These are phyloP conservation scores for Sclerotinia sclerotiorum DNA, from an alignment of 2,329 filamentous ascomycete species.

Conservation along the genomic window DNA sequence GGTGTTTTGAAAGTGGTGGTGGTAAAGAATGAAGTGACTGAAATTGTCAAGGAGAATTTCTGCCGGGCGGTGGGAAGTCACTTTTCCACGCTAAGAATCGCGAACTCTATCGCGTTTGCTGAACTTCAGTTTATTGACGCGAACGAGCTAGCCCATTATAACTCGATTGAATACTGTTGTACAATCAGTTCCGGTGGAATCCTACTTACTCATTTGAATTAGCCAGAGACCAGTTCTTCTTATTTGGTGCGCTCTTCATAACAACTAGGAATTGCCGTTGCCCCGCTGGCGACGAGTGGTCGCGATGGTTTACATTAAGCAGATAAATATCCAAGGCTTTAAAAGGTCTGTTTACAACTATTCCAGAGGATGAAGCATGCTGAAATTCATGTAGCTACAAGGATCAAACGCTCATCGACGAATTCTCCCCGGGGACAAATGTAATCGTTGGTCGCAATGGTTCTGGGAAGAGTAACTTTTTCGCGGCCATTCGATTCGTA, in stretches of 20 bases:
- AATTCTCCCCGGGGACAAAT: constrained; percentile 96
- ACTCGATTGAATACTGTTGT: constrained; percentile 1
- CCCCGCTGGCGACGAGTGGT: constrained; percentile 27
- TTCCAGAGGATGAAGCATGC: constrained; percentile 24
- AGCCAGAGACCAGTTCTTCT: background rate
- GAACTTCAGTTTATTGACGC: constrained; percentile 22
- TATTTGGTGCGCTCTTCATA: constrained; percentile 18
- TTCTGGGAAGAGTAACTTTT: constrained; percentile 99
- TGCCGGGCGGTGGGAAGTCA: constrained; percentile 20
- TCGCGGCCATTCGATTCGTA: constrained; percentile 97
- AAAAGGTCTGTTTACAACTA: constrained; percentile 68
- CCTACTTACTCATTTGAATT: background rate
- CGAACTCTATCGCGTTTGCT: constrained; percentile 16
- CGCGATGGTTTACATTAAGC: constrained; percentile 90
- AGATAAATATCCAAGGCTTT: constrained; percentile 99
- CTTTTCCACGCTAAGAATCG: constrained; percentile 20
- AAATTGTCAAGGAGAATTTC: constrained; percentile 21
- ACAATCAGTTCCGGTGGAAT: background rate
- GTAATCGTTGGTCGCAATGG: constrained; percentile 99
- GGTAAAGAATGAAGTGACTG: constrained; percentile 14
- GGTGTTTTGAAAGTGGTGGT: background rate
- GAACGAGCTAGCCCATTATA: constrained; percentile 13
- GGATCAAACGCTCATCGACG: constrained; percentile 97
- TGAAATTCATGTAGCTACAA: constrained; percentile 71
- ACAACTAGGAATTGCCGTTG: constrained; percentile 14